Evolutionary conservation across 352 stramenopile genomes (phyloP).

Genomic region (Globisporangium radiosum): DNA sequence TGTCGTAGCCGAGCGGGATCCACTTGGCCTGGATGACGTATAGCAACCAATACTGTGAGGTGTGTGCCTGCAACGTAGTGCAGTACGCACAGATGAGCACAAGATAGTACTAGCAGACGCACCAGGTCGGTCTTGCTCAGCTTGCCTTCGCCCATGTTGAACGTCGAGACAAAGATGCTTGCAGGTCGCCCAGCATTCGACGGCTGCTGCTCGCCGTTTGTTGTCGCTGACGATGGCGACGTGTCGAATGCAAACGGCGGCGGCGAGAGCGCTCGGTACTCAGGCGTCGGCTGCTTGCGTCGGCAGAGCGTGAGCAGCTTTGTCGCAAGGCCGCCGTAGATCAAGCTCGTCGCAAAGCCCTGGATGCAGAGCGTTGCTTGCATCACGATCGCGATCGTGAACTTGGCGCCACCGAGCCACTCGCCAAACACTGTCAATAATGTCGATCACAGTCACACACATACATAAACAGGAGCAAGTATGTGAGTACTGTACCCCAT

Average conservation of each 20-base stretch:
- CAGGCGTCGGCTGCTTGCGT: constrained; percentile 13
- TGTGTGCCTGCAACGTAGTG: too few relatives aligned
- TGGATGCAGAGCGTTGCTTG: constrained; percentile 57
- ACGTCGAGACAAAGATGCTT: constrained; percentile 76
- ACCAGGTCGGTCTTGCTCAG: constrained; percentile 42
- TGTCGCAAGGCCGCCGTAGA: constrained; percentile 47
- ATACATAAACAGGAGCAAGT: too few relatives aligned
- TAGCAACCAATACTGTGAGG: too few relatives aligned
- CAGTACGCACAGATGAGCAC: too few relatives aligned
- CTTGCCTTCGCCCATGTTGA: constrained; percentile 77
- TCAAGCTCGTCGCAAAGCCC: constrained; percentile 54
- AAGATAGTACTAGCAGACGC: background rate
- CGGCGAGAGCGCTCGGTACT: constrained; percentile 29
- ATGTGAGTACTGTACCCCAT: too few relatives aligned
- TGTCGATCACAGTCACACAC: too few relatives aligned
- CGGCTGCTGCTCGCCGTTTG: background rate
- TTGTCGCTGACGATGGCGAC: too few relatives aligned
- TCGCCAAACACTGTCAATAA: constrained; percentile 32
- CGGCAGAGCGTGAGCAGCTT: constrained; percentile 30
- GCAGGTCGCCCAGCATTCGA: constrained; percentile 26
- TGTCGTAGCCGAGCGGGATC: constrained; percentile 79
- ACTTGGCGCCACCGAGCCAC: constrained; percentile 33
- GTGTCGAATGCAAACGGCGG: constrained; percentile 26
- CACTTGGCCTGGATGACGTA: constrained; percentile 42
- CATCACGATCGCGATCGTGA: constrained; percentile 53